A percentile compares a stretch with the other conserved stretches of the same genome.
Evolutionary conservation across 2,329 filamentous ascomycete genomes (phyloP).

Genomic region (Aspergillus sp.): DNA sequence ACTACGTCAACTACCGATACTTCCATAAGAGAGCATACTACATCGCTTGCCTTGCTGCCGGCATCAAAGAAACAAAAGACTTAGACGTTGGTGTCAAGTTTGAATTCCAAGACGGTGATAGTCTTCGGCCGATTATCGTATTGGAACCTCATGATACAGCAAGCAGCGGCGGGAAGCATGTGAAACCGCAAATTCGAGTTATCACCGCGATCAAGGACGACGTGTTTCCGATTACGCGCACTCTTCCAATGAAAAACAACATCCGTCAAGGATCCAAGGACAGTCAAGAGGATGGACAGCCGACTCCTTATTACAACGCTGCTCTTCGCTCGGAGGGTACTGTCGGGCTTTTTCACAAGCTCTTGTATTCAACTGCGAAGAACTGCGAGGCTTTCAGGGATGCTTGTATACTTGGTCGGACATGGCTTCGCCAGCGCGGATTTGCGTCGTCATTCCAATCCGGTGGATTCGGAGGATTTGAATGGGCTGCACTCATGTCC

Average conservation of each 20-base stretch:
- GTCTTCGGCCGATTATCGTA: conserved; percentile 68
- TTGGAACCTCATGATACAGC: conserved; percentile 35
- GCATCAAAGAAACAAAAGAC: conserved; percentile 59
- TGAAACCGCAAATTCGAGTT: conserved; percentile 66
- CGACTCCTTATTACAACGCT: conserved; percentile 87
- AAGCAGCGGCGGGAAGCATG: conserved; percentile 34
- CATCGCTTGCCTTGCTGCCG: conserved; percentile 74
- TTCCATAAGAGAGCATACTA: conserved; percentile 95
- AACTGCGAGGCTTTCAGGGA: conserved; percentile 74
- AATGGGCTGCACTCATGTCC: conserved; percentile 81
- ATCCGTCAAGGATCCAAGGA: conserved; percentile 58
- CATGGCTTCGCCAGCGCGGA: conserved; percentile 87
- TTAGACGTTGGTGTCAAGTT: conserved; percentile 61
- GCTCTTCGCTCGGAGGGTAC: conserved; percentile 76
- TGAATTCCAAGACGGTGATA: conserved; percentile 69
- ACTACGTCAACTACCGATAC: conserved; percentile 88
- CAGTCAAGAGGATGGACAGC: conserved; percentile 38
- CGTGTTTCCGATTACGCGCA: conserved; percentile 69
- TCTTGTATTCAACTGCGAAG: conserved; percentile 68
- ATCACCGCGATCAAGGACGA: conserved; percentile 70
- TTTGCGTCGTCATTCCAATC: conserved; percentile 67
- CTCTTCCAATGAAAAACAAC: conserved; percentile 68
- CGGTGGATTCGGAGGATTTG: conserved; percentile 90
- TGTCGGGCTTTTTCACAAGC: conserved; percentile 70
- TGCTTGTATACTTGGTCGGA: conserved; percentile 78